Evolutionary conservation across 768 basidiomycete genomes (phyloP), one percentile per base, ranked within the genome.

Genomic region (Crucibulum laeve): DNA sequence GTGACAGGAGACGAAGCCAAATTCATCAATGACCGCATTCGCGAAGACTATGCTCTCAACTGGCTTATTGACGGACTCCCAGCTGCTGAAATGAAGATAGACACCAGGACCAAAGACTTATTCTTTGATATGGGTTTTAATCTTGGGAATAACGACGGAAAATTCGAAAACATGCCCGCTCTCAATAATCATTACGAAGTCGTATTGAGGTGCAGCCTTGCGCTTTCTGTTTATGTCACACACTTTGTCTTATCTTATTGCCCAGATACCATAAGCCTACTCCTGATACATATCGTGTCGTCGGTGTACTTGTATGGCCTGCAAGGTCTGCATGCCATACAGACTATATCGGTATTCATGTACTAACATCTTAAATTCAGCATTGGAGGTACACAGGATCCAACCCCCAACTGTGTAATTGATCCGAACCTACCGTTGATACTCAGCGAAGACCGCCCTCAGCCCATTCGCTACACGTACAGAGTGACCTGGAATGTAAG

Each of bases 61-160:
- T 95, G 93, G 87, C 82, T 97, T 24, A 70, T 97, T 30, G 95
- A 98, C 54, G 94, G 94, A 10, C 74, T 98, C 22, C 95, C 94
- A 2, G 90, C 88, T 4, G 90, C 91, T 13, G 92, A 96, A 65
- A 89, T 91, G 86, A 94, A 91, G 64, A 65, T 72, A 25, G 92
- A 96, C 59, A 55, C 68, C 35, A 77, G 84, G 53, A 90, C 80
- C 2, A 77, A 80, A n/a, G 91, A 95, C 28, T 57, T 85, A 11
- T 97, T 95, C 65, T 91, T 86, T 55, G 93, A 95, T 65, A 86
- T 91, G 69, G 88, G 94, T 0, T 97, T 97, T 69, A 91, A 91
- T 55, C 71, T 98, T n/a, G 92, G 91, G 3, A 73, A 90, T 51
- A 71, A 82, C 39, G 82, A 88, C 41, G 78, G 65, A 36, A 63